Conservation (phyloP, 805 yeast species). For the Kregervanrija delftensis region DNA sequence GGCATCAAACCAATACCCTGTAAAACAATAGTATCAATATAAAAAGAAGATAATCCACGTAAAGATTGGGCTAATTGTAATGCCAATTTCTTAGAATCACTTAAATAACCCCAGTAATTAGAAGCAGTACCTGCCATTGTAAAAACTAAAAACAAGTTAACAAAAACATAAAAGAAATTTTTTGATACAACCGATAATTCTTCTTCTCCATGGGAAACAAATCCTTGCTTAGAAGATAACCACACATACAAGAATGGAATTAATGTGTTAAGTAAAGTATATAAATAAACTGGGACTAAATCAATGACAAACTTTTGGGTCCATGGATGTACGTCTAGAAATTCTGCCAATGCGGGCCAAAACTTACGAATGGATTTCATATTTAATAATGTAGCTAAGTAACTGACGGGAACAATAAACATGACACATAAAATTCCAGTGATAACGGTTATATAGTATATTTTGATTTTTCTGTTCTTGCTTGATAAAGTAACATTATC, state of each 20-base stretch:
- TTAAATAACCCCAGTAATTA: conserved; percentile 67
- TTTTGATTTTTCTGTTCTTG: conserved; percentile 58
- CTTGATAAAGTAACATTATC: conserved; percentile 78
- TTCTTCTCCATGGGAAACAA: conserved; percentile 85
- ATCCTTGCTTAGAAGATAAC: conserved; percentile 80
- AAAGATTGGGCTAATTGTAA: conserved; percentile 78
- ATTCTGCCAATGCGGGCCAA: conserved; percentile 76
- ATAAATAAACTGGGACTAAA: conserved; percentile 82
- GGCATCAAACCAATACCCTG: conserved; percentile 91
- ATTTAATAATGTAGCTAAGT: conserved; percentile 76
- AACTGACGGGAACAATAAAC: conserved; percentile 77
- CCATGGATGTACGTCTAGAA: conserved; percentile 59
- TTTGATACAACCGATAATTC: conserved; percentile 85
- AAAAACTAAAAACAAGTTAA: conserved; percentile 87
- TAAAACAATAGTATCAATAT: conserved; percentile 77
- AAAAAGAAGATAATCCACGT: conserved; percentile 73
- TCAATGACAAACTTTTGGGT: conserved; percentile 80
- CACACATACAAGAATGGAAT: conserved; percentile 85
- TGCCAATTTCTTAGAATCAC: conserved; percentile 88
- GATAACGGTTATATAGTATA: conserved; percentile 55
- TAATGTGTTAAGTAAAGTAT: conserved; percentile 73
- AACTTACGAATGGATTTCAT: conserved; percentile 68
- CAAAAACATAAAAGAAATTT: conserved; percentile 91
- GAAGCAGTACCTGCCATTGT: conserved; percentile 92
- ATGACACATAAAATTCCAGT: conserved; percentile 66